Percentiles rank a stretch among this genome's conserved stretches.
Evolutionary conservation across 495 filamentous ascomycete genomes (phyloP).

Genomic region (Talaromyces wortmannii): DNA sequence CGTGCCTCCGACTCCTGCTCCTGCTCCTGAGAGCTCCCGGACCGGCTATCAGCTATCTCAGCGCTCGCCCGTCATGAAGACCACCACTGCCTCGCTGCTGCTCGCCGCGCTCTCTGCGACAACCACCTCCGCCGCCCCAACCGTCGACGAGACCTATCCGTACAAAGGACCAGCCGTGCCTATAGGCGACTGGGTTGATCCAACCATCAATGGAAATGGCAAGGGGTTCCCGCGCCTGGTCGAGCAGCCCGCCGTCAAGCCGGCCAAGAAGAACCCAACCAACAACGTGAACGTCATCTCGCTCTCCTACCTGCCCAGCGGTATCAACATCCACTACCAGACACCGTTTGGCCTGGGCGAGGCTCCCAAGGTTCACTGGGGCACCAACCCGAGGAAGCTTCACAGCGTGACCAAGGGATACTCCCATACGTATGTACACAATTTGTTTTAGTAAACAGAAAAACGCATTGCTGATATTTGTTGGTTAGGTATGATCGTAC

Average conservation of each 20-base stretch:
- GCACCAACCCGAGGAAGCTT: constrained; percentile 19
- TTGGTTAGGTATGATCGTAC: constrained; percentile 40
- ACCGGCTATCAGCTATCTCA: neutral
- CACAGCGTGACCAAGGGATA: constrained; percentile 22
- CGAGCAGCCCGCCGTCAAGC: constrained; percentile 49
- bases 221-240: constrained; percentile 45
- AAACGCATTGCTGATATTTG: no score
- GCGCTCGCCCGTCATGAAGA: neutral
- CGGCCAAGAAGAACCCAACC: constrained; percentile 24
- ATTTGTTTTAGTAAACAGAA: neutral
- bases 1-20: neutral
- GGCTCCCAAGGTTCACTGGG: constrained; percentile 34
- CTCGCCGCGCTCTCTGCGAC: constrained; percentile 11
- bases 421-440: constrained; percentile 23
- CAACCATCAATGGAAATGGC: constrained; percentile 42
- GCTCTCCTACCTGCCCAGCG: constrained; percentile 38
- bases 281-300: constrained; percentile 52
- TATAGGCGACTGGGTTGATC: constrained; percentile 44
- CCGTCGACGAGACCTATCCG: constrained; percentile 29
- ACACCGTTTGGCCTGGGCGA: constrained; percentile 43
- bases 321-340: constrained; percentile 48
- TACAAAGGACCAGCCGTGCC: constrained; percentile 43
- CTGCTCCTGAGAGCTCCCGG: neutral
- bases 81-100: constrained; percentile 2
- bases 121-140: constrained; percentile 15